These are phyloP conservation scores for Penicillium dipodomyicola DNA, from an alignment of 495 filamentous ascomycete genomes.

Conservation along the genomic window DNA sequence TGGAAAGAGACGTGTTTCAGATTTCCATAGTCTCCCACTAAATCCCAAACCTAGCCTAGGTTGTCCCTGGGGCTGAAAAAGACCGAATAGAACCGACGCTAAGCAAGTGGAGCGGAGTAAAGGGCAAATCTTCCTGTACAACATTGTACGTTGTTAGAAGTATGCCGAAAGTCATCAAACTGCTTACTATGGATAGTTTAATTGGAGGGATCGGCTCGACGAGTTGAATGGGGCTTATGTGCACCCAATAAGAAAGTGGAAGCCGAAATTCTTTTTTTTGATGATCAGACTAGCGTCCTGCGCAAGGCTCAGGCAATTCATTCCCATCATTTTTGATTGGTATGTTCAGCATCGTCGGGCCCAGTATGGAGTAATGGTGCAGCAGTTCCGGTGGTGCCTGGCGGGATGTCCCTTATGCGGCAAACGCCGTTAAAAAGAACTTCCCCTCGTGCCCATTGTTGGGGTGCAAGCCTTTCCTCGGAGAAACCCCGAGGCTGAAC, in stretches of 20 bases:
- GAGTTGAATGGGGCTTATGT: background rate
- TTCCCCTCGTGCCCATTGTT: conserved; percentile 4
- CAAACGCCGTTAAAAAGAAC: background rate
- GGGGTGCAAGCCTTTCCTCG: background rate
- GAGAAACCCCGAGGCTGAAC: background rate
- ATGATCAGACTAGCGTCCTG: conserved; percentile 8
- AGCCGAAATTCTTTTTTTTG: background rate
- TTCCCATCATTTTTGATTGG: background rate
- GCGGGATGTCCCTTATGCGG: background rate
- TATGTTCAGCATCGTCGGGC: background rate
- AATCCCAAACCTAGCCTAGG: background rate
- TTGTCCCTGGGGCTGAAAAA: conserved; percentile 5
- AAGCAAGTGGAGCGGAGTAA: conserved; percentile 1
- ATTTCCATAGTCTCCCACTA: background rate
- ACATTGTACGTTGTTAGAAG: background rate
- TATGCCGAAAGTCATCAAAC: background rate
- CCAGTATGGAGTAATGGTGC: background rate
- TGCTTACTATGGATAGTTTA: background rate
- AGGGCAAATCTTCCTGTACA: background rate
- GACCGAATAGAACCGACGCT: background rate
- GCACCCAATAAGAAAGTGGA: background rate
- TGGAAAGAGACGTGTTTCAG: background rate
- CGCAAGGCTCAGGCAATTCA: background rate
- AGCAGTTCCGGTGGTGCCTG: conserved; percentile 2
- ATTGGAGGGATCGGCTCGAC: background rate